A percentile compares a stretch with the other conserved stretches of the same genome.
Evolutionary conservation across 805 yeast genomes (phyloP).

Genomic region (Candida bentonensis): DNA sequence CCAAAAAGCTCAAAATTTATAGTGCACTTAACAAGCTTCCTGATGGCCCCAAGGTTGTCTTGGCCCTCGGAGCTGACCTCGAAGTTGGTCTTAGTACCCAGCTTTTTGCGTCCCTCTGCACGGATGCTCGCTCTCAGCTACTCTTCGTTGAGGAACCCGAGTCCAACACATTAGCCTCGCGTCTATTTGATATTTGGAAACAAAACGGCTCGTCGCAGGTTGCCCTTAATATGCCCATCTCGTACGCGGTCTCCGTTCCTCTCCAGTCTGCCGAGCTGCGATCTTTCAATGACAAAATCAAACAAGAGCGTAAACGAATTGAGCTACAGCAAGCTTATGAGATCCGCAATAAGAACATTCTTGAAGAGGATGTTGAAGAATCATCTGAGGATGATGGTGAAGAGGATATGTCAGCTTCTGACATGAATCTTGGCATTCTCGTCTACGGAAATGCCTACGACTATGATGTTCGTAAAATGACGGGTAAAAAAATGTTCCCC

Average conservation of each 20-base stretch:
- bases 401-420: conserved; percentile 12
- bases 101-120: conserved; percentile 34
- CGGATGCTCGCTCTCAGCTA: conserved; percentile 52
- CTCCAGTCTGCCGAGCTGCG: conserved; percentile 23
- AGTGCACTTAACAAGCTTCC: conserved; percentile 23
- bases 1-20: conserved; percentile 41
- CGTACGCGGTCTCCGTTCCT: conserved; percentile 9
- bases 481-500: conserved; percentile 53
- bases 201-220: conserved; percentile 19
- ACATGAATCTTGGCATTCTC: conserved; percentile 15
- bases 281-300: conserved; percentile 13
- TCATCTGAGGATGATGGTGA: conserved; percentile 19
- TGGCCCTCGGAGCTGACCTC: conserved; percentile 57
- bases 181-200: conserved; percentile 27
- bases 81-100: conserved; percentile 43
- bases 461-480: conserved; percentile 37
- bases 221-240: conserved; percentile 6
- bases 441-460: conserved; percentile 29
- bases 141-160: conserved; percentile 58
- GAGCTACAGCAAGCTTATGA: conserved; percentile 21
- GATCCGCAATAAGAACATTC: conserved; percentile 24
- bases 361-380: conserved; percentile 22
- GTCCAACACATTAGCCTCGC: conserved; percentile 32
- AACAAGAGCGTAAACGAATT: conserved; percentile 12
- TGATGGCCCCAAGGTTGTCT: conserved; percentile 52